Evolutionary conservation across 2,329 filamentous ascomycete species (phyloP), one percentile per base, ranked within the genome.

Genomic region (Oidium heveae): DNA sequence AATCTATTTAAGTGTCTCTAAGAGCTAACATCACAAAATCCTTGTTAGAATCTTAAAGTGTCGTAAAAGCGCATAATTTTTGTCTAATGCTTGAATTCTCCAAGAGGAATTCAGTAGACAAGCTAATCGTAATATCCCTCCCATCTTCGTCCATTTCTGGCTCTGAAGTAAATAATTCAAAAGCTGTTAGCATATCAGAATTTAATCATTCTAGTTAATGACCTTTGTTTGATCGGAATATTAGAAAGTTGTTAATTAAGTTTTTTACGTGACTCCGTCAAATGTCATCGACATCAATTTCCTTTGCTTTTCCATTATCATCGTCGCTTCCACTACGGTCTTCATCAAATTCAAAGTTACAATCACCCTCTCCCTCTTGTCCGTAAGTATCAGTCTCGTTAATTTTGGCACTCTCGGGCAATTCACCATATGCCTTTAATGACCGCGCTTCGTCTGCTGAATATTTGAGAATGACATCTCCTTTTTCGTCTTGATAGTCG

Each of bases 301-400:
- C 86, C 73, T 86, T 87, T 67, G 75, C 79, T 64, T 71, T 73
- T 56, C 69, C 73, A 60, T 69, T 72, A 54, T 71, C 74, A 54
- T 72, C 74, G 28, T 76, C 71, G 49, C 73, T 76, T 65, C 84
- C 82, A 53, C 60, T 63, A 61, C 82, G 75, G 70, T 94, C 89
- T 69, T 96, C 88, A 72, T 93, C 91, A 74, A 96, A 96, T 73
- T 96, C 91, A 75, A 98, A 94, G 72, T 91, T 91, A 72, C 84
- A 86, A 66, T 94, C 86, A 70, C 91, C 89, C 68, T 94, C 84
- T 69, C 87, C 88, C 69, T 88, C 85, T 70, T 88, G 85, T 65
- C 86, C 79, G 66, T 83, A 94, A 51, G 86, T 94, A 70, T 96
- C 91, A 60, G 87, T 94, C 79, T 98, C 91, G 79, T 98, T 98